Percentiles rank a stretch among this genome's conserved stretches.
Evolutionary conservation across 139 green algal species (phyloP).

Genomic region (Picochlorum sp.): DNA sequence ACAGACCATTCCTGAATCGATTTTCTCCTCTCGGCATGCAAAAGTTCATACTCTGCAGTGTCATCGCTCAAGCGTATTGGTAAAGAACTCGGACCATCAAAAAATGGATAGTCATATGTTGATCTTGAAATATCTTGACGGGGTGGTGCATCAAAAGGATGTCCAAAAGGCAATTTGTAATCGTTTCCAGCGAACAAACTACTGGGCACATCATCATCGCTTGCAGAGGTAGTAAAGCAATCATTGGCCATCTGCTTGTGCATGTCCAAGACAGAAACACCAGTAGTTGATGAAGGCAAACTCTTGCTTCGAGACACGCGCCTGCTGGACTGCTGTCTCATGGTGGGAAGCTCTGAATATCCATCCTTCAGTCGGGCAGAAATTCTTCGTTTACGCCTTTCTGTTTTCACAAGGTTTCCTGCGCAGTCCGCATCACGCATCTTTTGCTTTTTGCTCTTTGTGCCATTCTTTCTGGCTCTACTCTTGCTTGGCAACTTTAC

Average conservation of each 20-base stretch:
- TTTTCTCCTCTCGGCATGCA: neutral
- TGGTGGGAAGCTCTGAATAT: neutral
- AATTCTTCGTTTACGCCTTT: constrained; percentile 1
- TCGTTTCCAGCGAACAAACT: too few relatives aligned
- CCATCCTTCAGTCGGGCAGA: neutral
- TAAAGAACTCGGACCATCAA: neutral
- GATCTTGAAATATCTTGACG: neutral
- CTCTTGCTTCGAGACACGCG: neutral
- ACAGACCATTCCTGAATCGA: too few relatives aligned
- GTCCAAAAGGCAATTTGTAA: too few relatives aligned
- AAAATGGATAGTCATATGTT: constrained; percentile 1
- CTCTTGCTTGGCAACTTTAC: constrained; percentile 28
- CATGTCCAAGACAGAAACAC: constrained; percentile 9
- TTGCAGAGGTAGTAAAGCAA: constrained; percentile 3
- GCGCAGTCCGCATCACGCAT: neutral
- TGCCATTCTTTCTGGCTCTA: constrained; percentile 17
- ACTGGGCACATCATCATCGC: neutral
- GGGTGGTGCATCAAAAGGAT: too few relatives aligned
- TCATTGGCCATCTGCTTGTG: constrained; percentile 9
- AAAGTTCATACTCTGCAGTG: neutral
- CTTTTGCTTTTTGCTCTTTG: constrained; percentile 10
- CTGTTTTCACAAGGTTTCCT: neutral
- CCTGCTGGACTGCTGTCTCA: too few relatives aligned
- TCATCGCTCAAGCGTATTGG: neutral
- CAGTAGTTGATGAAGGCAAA: constrained; percentile 1